A percentile compares a stretch with the other conserved stretches of the same genome.
Evolutionary conservation across 768 basidiomycete genomes (phyloP).

Genomic region (Auricularia auricula-judae): DNA sequence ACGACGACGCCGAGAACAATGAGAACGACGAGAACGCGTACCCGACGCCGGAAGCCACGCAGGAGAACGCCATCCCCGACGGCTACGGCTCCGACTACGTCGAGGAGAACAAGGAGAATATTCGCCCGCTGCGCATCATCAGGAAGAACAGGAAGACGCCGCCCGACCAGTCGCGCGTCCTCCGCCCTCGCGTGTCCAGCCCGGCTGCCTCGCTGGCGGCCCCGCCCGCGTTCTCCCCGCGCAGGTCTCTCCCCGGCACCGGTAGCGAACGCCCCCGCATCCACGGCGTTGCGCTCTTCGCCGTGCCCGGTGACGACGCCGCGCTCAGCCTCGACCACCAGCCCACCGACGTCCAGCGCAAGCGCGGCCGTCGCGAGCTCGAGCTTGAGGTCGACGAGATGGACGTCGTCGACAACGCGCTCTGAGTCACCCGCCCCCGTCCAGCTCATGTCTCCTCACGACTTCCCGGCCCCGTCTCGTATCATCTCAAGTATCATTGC

Average conservation of each 20-base stretch:
- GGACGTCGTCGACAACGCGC: neutral
- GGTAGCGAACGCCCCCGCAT: neutral
- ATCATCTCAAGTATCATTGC: too few species aligned
- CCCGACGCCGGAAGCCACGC: too few species aligned
- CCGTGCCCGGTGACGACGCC: neutral
- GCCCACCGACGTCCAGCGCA: neutral
- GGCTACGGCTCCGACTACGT: too few species aligned
- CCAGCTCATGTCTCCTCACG: neutral
- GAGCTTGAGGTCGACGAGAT: neutral
- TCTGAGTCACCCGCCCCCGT: neutral
- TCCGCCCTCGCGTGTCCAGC: neutral
- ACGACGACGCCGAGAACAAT: neutral
- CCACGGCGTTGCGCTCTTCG: neutral
- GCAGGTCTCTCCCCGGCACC: neutral
- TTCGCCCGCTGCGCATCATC: neutral
- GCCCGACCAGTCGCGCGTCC: neutral
- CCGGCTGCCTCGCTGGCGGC: neutral
- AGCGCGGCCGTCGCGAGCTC: neutral
- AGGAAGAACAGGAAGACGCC: neutral
- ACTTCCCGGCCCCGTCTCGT: neutral
- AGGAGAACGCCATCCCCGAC: too few species aligned
- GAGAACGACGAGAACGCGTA: neutral
- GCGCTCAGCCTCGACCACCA: neutral
- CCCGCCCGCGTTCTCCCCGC: neutral
- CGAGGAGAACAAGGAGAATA: neutral